phyloP scores from a whole-genome alignment of 2,329 filamentous ascomycete genomes.

The Rasamsonia emersonii region DNA sequence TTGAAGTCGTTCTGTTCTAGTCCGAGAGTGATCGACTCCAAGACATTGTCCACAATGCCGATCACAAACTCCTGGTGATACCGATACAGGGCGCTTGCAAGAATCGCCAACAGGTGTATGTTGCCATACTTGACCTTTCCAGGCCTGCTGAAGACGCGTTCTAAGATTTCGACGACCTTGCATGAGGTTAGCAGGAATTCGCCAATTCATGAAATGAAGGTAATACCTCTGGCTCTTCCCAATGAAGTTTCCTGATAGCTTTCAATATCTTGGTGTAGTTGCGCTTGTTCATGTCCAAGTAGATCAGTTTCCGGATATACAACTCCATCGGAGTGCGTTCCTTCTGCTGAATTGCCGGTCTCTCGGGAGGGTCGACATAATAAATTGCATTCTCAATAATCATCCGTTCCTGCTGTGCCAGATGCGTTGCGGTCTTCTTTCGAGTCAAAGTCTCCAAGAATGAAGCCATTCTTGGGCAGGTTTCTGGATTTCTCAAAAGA shows the following conservation, averaged over 20 bases:
- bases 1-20: conserved; percentile 96
- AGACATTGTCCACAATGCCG: conserved; percentile 79
- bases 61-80: conserved; percentile 90
- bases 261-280: conserved; percentile 91
- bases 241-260: conserved; percentile 89
- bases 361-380: conserved; percentile 90
- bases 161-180: conserved; percentile 64
- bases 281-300: conserved; percentile 86
- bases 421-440: conserved; percentile 91
- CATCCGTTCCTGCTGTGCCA: conserved; percentile 95
- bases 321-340: conserved; percentile 88
- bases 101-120: conserved; percentile 83
- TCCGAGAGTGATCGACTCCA: conserved; percentile 80
- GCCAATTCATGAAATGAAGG: background rate
- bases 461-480: conserved; percentile 81
- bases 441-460: conserved; percentile 92
- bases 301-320: conserved; percentile 87
- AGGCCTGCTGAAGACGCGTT: conserved; percentile 91
- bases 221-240: conserved; percentile 78
- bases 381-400: conserved; percentile 97
- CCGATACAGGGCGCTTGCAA: conserved; percentile 78
- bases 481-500: conserved; percentile 83
- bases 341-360: conserved; percentile 91
- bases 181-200: conserved; percentile 5
- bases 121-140: conserved; percentile 97